Conservation (phyloP, 2,329 filamentous ascomycete species). For the Fusarium stilboides region DNA sequence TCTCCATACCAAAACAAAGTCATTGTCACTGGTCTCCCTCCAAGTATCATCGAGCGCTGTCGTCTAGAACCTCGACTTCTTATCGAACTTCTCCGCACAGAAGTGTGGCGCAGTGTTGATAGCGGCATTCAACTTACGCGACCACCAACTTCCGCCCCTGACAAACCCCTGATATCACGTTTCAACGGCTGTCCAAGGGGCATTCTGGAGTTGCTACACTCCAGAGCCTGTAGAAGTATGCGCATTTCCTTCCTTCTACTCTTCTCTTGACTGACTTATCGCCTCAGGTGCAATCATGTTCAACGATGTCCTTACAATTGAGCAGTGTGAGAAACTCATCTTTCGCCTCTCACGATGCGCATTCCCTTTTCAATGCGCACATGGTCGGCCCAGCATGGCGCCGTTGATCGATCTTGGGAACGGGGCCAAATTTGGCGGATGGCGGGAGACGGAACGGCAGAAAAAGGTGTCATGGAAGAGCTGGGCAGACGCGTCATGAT, state of each 20-base stretch:
- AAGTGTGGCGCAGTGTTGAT: constrained; percentile 78
- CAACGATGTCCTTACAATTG: constrained; percentile 75
- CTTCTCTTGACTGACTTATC: constrained; percentile 15
- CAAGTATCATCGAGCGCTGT: constrained; percentile 82
- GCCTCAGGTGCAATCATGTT: constrained; percentile 81
- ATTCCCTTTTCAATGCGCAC: constrained; percentile 88
- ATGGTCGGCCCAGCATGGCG: constrained; percentile 79
- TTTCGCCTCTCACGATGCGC: constrained; percentile 70
- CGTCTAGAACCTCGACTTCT: constrained; percentile 78
- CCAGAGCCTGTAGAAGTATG: constrained; percentile 79
- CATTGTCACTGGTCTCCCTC: constrained; percentile 74
- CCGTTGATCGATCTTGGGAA: constrained; percentile 70
- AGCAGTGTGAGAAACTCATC: constrained; percentile 73
- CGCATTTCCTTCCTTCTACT: background rate
- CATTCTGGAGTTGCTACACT: constrained; percentile 83
- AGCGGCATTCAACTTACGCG: constrained; percentile 43
- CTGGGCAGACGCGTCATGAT: constrained; percentile 34
- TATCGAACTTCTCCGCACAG: constrained; percentile 80
- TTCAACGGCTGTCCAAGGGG: constrained; percentile 81
- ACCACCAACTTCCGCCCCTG: constrained; percentile 9
- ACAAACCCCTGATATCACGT: constrained; percentile 69
- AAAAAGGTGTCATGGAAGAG: constrained; percentile 34
- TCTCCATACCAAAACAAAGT: constrained; percentile 52
- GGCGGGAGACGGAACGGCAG: constrained; percentile 42
- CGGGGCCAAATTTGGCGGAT: constrained; percentile 46